Conservation (phyloP, 129 eudicot species). For the Flaveria brownii region DNA sequence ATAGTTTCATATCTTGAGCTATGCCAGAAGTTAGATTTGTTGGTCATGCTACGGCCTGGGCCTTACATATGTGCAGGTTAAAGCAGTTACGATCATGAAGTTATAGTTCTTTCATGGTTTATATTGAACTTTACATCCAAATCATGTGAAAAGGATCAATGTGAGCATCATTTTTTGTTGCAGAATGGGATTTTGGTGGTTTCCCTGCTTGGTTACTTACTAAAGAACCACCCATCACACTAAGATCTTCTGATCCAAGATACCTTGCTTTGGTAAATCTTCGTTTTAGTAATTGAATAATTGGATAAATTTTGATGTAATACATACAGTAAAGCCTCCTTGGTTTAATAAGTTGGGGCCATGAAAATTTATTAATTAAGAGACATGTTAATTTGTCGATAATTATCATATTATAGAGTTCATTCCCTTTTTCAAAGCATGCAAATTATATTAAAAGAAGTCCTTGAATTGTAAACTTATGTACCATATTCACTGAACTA, state of each 20-base stretch:
- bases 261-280: conserved; percentile 67
- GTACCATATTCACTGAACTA: neutral
- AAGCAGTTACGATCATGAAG: neutral
- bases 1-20: conserved; percentile 68
- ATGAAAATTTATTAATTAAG: neutral
- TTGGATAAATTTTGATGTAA: conserved; percentile 1
- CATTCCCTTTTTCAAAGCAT: neutral
- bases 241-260: conserved; percentile 83
- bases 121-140: neutral
- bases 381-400: neutral
- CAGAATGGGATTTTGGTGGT: conserved; percentile 99
- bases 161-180: conserved; percentile 30
- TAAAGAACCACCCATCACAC: conserved; percentile 64
- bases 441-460: neutral
- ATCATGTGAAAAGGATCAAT: neutral
- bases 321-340: neutral
- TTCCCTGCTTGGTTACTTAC: conserved; percentile 96
- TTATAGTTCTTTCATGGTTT: conserved; percentile 1
- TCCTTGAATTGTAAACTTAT: conserved; percentile 3
- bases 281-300: neutral
- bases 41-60: conserved; percentile 93
- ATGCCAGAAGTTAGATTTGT: conserved; percentile 75
- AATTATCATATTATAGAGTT: neutral
- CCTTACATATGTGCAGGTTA: conserved; percentile 97
- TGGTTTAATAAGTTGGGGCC: neutral